These are phyloP conservation scores for Neoboletus magnificus DNA, from an alignment of 768 basidiomycete genomes.

Conservation along the genomic window DNA sequence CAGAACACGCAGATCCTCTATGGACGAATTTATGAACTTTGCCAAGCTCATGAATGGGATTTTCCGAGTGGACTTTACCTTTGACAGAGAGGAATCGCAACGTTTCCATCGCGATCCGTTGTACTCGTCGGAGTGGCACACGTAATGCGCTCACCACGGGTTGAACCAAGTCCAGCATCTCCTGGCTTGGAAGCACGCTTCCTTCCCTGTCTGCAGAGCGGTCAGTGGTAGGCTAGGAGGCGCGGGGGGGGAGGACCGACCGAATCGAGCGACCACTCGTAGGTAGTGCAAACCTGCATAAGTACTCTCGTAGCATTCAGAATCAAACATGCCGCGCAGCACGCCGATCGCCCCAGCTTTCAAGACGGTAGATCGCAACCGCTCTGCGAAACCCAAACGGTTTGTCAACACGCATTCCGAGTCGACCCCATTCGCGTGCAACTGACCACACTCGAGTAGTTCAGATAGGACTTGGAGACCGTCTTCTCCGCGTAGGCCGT, in stretches of 20 bases:
- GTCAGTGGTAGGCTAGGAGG: neutral
- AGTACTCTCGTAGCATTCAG: neutral
- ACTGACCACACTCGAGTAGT: constrained; percentile 23
- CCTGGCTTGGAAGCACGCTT: neutral
- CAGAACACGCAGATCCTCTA: constrained; percentile 9
- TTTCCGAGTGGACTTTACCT: constrained; percentile 3
- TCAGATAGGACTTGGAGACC: constrained; percentile 17
- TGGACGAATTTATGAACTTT: neutral
- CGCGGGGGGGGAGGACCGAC: constrained; percentile 4
- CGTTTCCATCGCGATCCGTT: constrained; percentile 11
- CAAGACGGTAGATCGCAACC: constrained; percentile 14
- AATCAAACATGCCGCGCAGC: constrained; percentile 16
- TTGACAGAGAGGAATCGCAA: constrained; percentile 13
- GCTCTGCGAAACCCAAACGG: constrained; percentile 4
- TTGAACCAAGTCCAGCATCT: constrained; percentile 5
- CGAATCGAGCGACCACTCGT: constrained; percentile 16
- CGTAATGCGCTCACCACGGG: constrained; percentile 16
- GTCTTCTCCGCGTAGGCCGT: constrained; percentile 26
- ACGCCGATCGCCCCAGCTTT: constrained; percentile 9
- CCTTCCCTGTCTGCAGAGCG: constrained; percentile 1
- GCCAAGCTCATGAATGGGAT: neutral
- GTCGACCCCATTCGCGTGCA: too few relatives aligned
- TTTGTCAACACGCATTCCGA: neutral
- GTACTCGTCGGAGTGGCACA: constrained; percentile 15
- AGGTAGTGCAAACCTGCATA: constrained; percentile 26